Evolutionary conservation across 2,329 filamentous ascomycete genomes (phyloP), one percentile per base, ranked within the genome.

Genomic region (Ascochyta pisi): DNA sequence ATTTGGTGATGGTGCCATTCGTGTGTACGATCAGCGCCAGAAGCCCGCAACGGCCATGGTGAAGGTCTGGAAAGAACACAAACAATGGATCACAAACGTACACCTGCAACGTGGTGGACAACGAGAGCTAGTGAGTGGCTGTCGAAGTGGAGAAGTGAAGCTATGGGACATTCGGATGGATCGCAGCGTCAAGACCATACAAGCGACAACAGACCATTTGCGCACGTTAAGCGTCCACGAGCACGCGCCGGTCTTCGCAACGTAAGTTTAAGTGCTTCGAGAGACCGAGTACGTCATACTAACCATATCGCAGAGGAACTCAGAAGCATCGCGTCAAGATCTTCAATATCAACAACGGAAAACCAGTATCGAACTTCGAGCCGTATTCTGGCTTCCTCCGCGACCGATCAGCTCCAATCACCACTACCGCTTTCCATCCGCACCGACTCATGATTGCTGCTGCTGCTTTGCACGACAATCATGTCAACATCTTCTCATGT

Each of bases 41-140:
- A 88, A 89, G 60, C 89, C 92, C 2, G 89, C 92, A 57, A 92
- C 95, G 50, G 90, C 90, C 16, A 97, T 98, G 93, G 89, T 97
- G 51, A 91, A 90, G 77, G 93, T 94, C 65, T 99, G 95, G 94
- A 95, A 96, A 73, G 92, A 97, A 68, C 94, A 98, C 70, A 88
- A 89, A 58, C 91, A 96, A 67, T 99, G 95, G 95, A 89, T 99
- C 75, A 93, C 92, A 68, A 95, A 91, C 64, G 92, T 96, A 13
- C 95, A 98, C 73, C 92, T 99, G 86, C 95, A 99, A 77, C 90
- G 95, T 39, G 95, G 95, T 58, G 95, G 95, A 2, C 88, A 96
- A 76, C 85, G 95, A 55, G 95, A 99, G 76, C 84, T 99, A 38
- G 83, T 99, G 49, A 94, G 89, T 39, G 95, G 92, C 19, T 96